These are phyloP conservation scores for Naganishia antarctica DNA, from an alignment of 768 basidiomycete species.

Conservation along the genomic window DNA sequence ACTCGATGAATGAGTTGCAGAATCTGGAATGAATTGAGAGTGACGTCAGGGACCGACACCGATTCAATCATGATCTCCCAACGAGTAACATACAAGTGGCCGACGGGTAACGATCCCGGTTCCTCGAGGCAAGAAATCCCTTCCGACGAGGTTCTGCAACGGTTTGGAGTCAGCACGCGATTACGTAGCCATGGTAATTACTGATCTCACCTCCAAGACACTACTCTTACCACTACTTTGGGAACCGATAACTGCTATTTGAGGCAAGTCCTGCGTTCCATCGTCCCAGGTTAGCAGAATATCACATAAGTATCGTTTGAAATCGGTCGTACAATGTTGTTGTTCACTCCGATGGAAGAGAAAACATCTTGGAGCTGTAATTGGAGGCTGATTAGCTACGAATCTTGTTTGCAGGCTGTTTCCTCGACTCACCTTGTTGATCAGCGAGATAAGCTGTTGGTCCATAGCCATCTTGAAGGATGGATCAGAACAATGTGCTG, in stretches of 20 bases:
- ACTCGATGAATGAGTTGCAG: slow-evolving; percentile 89
- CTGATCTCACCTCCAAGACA: slow-evolving; percentile 50
- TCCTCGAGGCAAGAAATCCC: slow-evolving; percentile 97
- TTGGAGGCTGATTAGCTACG: background rate
- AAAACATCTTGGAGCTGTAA: slow-evolving; percentile 49
- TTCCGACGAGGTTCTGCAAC: slow-evolving; percentile 85
- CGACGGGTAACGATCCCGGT: slow-evolving; percentile 97
- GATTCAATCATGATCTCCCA: slow-evolving; percentile 16
- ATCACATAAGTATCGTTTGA: too few relatives aligned
- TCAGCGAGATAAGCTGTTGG: slow-evolving; percentile 49
- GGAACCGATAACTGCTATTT: slow-evolving; percentile 53
- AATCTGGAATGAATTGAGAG: slow-evolving; percentile 54
- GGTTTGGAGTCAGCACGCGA: background rate
- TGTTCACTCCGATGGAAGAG: slow-evolving; percentile 48
- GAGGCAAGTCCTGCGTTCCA: slow-evolving; percentile 51
- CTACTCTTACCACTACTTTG: slow-evolving; percentile 53
- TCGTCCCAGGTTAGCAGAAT: too few relatives aligned
- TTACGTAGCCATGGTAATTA: background rate
- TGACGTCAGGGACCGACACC: background rate
- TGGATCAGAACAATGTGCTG: background rate
- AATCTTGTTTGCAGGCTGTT: slow-evolving; percentile 25
- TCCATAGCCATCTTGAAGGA: slow-evolving; percentile 39
- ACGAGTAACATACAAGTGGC: slow-evolving; percentile 65
- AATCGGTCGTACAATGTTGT: slow-evolving; percentile 44
- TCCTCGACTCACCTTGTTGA: slow-evolving; percentile 48